Evolutionary conservation across 2,329 filamentous ascomycete species (phyloP), one percentile per base, ranked within the genome.

Genomic region (Colletotrichum zoysiae): DNA sequence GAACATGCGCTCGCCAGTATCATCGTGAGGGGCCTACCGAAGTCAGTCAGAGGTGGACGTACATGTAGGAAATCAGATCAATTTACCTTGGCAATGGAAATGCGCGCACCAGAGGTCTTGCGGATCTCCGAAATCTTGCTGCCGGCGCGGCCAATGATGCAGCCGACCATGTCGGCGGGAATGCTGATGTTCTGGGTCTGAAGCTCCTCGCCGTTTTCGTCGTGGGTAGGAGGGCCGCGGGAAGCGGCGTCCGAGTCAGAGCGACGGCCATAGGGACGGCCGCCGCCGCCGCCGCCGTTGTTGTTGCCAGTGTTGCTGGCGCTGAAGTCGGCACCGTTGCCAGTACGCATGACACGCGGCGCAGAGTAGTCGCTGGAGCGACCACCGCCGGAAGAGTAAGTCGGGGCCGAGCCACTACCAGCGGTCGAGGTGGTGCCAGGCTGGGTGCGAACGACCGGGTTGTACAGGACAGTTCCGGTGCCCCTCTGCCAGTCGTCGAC

Each of bases 101-200:
- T 99, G 78, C 95, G 93, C 74, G 96, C 96, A 73, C 95, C 95
- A 66, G 96, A 99, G 74, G 92, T 95, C 87, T 97, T 97, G 82
- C 96, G 93, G 78, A 99, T 99, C 85, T 99, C 96, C 82, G 94
- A 98, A 80, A 99, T 99, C 89, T 99, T 99, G 86, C 90, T 95
- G 75, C 96, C 96, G 66, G 89, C 94, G 75, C 95, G 93, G 76
- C 96, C 96, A 81, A 99, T 99, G 85, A 99, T 99, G 85, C 96
- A 99, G 76, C 96, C 96, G 82, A 99, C 96, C 96, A 99, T 99
- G 86, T 99, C 96, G 59, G 96, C 95, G 35, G 96, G 96, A 78
- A 99, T 99, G 87, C 95, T 98, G 84, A 99, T 99, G 85, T 99
- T 99, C 81, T 99, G 96, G 1, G 96, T 99, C 83, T 98, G 95